These are phyloP conservation scores for Chrysoporthe cubensis DNA, from an alignment of 2,329 filamentous ascomycete genomes.

Conservation along the genomic window DNA sequence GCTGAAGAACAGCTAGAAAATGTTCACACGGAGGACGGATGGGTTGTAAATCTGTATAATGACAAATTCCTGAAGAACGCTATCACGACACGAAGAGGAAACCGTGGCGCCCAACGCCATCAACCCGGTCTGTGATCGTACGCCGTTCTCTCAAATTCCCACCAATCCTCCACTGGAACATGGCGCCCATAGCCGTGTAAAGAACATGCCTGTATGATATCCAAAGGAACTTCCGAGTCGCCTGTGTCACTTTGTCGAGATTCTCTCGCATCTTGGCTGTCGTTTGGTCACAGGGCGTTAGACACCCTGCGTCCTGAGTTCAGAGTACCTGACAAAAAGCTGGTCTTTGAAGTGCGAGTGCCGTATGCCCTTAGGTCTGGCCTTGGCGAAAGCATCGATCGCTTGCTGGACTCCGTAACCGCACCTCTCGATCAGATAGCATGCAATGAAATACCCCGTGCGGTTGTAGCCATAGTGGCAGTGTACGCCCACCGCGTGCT, in stretches of 20 bases:
- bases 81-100: not conserved
- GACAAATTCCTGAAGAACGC: not conserved
- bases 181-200: not conserved
- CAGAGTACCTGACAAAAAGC: conserved; percentile 76
- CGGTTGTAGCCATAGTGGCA: conserved; percentile 97
- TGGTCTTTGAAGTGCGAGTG: conserved; percentile 89
- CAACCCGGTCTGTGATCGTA: not conserved
- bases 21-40: not conserved
- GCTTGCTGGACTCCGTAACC: conserved; percentile 75
- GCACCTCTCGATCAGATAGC: conserved; percentile 84
- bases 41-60: not conserved
- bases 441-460: conserved; percentile 88
- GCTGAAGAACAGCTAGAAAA: too few species aligned
- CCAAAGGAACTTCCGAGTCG: too few species aligned
- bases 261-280: not conserved
- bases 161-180: not conserved
- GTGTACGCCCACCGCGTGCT: conserved; percentile 76
- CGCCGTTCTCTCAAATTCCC: not conserved
- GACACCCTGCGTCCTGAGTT: conserved; percentile 24
- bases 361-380: conserved; percentile 80
- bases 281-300: not conserved
- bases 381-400: conserved; percentile 74
- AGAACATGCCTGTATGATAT: not conserved
- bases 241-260: too few species aligned
- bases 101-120: not conserved